Evolutionary conservation across 2,329 filamentous ascomycete species (phyloP).

Genomic region (Calonectria pauciramosa): DNA sequence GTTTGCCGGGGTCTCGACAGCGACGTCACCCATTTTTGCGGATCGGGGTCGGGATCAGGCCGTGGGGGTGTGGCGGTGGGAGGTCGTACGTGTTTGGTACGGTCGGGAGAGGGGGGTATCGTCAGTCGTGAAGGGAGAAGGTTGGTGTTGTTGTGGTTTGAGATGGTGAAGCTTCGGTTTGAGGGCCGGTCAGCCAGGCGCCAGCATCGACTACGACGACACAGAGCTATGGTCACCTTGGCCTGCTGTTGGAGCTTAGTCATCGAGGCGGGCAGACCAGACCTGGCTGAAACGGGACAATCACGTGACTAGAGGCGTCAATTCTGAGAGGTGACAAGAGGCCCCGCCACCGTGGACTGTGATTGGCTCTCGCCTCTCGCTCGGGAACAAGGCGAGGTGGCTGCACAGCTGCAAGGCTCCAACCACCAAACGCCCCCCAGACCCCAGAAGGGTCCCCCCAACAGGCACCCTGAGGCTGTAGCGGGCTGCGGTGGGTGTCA

Average conservation of each 20-base stretch:
- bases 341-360: background rate
- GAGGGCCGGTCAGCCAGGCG: slow-evolving; percentile 44
- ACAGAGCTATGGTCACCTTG: slow-evolving; percentile 42
- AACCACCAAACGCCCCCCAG: slow-evolving; percentile 19
- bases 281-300: background rate
- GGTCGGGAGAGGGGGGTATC: slow-evolving; percentile 17
- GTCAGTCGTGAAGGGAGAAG: slow-evolving; percentile 23
- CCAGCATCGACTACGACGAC: slow-evolving; percentile 47
- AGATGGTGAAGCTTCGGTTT: slow-evolving; percentile 43
- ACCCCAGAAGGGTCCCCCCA: slow-evolving; percentile 8
- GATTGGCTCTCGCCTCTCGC: slow-evolving; percentile 34
- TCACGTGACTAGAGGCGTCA: slow-evolving; percentile 37
- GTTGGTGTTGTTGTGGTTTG: slow-evolving; percentile 27
- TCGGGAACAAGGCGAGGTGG: slow-evolving; percentile 34
- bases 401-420: slow-evolving; percentile 35
- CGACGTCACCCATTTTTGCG: slow-evolving; percentile 84
- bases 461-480: slow-evolving; percentile 19
- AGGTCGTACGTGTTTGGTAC: background rate
- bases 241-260: slow-evolving; percentile 39
- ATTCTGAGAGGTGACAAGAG: background rate
- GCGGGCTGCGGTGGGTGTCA: slow-evolving; percentile 2
- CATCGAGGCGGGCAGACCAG: slow-evolving; percentile 20
- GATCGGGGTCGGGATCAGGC: slow-evolving; percentile 19
- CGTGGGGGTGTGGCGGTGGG: background rate
- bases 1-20: slow-evolving; percentile 84